Base-by-base conservation (phyloP, 768 basidiomycete species). In the Lyophyllum atratum region DNA sequence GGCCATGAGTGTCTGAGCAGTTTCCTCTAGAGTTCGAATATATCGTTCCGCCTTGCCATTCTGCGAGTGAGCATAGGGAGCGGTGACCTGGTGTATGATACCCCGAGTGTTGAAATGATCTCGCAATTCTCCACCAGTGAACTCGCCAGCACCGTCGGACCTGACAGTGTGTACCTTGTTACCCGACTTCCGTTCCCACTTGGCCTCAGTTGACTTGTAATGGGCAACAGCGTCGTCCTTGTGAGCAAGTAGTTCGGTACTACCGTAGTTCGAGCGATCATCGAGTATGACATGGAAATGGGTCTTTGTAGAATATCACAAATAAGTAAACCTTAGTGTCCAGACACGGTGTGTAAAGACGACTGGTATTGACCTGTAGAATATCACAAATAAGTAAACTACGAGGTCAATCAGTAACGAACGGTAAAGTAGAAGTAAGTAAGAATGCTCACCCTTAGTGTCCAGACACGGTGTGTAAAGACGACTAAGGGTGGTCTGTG, bases 1-100 rank as follows among this genome's bases (percentile, higher is more conserved):
- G 4, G 55, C 48, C 2, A 55, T 26, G 24, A 55, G 24, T 22
- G 54, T 25, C 19, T 49, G 46, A 2, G 24, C 46, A 1, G 39
- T 47, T 3, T 52, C 57, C 22, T 58, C 39, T 3, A 59, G 14
- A 1, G 39, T 54, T 2, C 48, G 17, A 4, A 55, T 26, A 19
- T 59, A 54, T 31, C 24, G 39, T 50, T 51, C 34, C 6, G 42
- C 49, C 17, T 49, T 56, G 15, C 51, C 59, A 49, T 56, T 63
- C 46, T 52, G 55, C 1, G 25, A 54, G 21, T 50, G 59, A 0
- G 25, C 47, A 48, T 50, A 59, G 19, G 73, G 68, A 0, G 59
- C 65, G 6, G 67, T 64, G 0, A 62, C 11, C 29, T 72, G 67
- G 0, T 62, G 49, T 0, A 24, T 21, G 10, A 73, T 69, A 0